Conservation (phyloP, 805 yeast genomes). For the Candida boidinii region DNA sequence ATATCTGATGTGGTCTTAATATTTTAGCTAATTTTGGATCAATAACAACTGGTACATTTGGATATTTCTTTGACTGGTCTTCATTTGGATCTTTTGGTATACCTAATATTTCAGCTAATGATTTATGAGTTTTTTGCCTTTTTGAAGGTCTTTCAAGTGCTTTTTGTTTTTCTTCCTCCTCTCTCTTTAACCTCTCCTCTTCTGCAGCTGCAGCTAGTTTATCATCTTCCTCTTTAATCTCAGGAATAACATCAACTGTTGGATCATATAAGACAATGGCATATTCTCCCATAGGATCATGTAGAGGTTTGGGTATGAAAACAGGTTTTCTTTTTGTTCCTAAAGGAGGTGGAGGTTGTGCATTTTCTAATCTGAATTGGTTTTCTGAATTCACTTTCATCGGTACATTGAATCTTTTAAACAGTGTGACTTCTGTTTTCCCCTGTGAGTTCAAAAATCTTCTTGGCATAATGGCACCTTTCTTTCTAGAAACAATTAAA, state of each 20-base stretch:
- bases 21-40: conserved; percentile 83
- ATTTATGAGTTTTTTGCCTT: conserved; percentile 44
- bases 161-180: conserved; percentile 16
- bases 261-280: conserved; percentile 96
- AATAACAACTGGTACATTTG: conserved; percentile 91
- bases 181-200: conserved; percentile 16
- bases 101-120: conserved; percentile 76
- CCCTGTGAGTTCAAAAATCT: conserved; percentile 34
- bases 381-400: conserved; percentile 33
- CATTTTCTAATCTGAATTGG: conserved; percentile 16
- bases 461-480: conserved; percentile 56
- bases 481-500: conserved; percentile 22
- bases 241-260: conserved; percentile 58
- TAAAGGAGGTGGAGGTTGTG: conserved; percentile 66
- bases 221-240: conserved; percentile 20
- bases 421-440: conserved; percentile 31
- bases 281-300: conserved; percentile 88
- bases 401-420: conserved; percentile 54
- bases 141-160: conserved; percentile 17
- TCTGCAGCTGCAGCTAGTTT: conserved; percentile 14
- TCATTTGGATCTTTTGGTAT: conserved; percentile 45
- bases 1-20: conserved; percentile 91
- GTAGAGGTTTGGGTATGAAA: conserved; percentile 84
- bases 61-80: conserved; percentile 39
- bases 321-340: conserved; percentile 69